These are phyloP conservation scores for Brassica incana DNA, from an alignment of 345 rosid species.

Conservation along the genomic window DNA sequence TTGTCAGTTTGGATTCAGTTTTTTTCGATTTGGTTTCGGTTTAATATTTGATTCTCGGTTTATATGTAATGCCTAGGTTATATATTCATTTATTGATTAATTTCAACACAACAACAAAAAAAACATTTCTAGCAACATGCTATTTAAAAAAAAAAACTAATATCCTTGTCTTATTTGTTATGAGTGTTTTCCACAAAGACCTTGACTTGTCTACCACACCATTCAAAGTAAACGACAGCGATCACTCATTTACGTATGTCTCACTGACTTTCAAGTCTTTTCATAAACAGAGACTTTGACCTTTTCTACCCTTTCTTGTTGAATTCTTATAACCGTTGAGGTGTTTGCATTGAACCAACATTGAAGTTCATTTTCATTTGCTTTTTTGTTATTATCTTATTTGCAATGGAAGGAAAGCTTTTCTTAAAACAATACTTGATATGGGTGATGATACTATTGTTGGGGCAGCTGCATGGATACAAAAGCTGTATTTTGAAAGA, in stretches of 20 bases:
- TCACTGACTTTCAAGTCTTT: neutral
- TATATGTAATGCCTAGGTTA: neutral
- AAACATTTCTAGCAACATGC: neutral
- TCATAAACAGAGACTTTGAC: neutral
- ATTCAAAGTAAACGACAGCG: neutral
- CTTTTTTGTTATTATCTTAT: neutral
- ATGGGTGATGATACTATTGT: neutral
- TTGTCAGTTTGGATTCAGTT: no score
- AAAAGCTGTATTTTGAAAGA: neutral
- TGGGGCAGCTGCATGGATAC: constrained; percentile 8
- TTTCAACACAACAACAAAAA: neutral
- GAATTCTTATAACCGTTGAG: neutral
- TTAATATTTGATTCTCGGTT: no score
- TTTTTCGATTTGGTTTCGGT: no score
- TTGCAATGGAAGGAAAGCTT: neutral
- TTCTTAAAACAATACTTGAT: neutral
- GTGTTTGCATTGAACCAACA: neutral
- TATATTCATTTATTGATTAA: neutral
- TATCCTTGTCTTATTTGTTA: neutral
- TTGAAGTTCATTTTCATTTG: neutral
- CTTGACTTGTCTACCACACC: neutral
- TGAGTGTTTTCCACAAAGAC: neutral
- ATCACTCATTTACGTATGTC: neutral
- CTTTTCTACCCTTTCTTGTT: neutral
- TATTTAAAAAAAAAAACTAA: neutral